Evolutionary conservation across 2,329 filamentous ascomycete genomes (phyloP).

Genomic region (Thielaviopsis ethacetica): DNA sequence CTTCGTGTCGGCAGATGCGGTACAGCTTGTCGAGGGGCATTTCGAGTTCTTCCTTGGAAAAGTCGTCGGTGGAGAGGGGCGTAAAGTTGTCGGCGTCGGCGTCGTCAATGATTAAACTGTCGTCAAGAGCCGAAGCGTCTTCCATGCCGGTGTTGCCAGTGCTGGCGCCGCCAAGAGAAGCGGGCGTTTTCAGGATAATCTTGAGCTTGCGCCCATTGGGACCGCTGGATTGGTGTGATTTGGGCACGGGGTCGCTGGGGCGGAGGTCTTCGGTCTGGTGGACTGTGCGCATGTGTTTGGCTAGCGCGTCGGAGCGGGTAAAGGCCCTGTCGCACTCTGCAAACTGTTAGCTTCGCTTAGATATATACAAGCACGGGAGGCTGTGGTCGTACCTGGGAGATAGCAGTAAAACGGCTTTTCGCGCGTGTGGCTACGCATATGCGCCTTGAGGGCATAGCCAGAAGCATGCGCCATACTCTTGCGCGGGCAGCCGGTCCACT

Average conservation of each 20-base stretch:
- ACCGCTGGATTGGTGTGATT: constrained; percentile 16
- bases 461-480: constrained; percentile 89
- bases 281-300: constrained; percentile 97
- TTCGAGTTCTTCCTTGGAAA: constrained; percentile 46
- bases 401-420: constrained; percentile 98
- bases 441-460: constrained; percentile 87
- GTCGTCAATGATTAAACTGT: constrained; percentile 32
- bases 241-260: constrained; percentile 56
- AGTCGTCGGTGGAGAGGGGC: constrained; percentile 38
- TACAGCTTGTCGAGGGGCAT: constrained; percentile 44
- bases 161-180: constrained; percentile 20
- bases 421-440: constrained; percentile 93
- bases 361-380: not conserved
- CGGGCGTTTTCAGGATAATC: constrained; percentile 45
- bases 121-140: constrained; percentile 32
- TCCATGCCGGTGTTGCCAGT: constrained; percentile 34
- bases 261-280: constrained; percentile 83
- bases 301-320: constrained; percentile 84
- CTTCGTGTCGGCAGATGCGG: constrained; percentile 52
- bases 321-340: constrained; percentile 94
- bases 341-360: not conserved
- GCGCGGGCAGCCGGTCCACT: constrained; percentile 78
- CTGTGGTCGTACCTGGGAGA: constrained; percentile 61
- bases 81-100: constrained; percentile 39
- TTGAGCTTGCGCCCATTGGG: constrained; percentile 38